Conservation (phyloP, 768 basidiomycete genomes). For the Mycena latifolia region DNA sequence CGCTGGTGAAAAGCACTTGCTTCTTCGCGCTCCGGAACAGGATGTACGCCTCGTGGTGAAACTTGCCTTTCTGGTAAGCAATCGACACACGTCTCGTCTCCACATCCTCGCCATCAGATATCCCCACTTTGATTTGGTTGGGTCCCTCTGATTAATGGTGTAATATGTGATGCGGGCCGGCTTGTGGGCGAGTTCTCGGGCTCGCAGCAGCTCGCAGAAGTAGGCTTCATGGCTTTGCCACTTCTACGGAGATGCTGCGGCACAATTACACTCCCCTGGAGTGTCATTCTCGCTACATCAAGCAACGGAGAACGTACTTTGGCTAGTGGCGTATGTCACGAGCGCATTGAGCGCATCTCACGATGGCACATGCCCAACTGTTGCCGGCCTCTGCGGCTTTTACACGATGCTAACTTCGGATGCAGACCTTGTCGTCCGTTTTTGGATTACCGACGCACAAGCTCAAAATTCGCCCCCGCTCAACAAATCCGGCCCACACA, state of each 20-base stretch:
- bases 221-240: no score
- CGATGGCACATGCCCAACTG: slow-evolving; percentile 13
- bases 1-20: slow-evolving; percentile 71
- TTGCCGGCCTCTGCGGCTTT: slow-evolving; percentile 18
- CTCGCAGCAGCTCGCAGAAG: no score
- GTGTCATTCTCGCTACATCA: slow-evolving; percentile 28
- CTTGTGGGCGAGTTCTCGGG: no score
- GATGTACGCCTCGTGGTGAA: slow-evolving; percentile 72
- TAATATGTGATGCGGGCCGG: no score
- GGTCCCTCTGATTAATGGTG: background rate
- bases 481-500: slow-evolving; percentile 34
- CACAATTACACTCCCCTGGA: slow-evolving; percentile 20
- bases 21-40: slow-evolving; percentile 74
- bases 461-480: slow-evolving; percentile 57
- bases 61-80: slow-evolving; percentile 68
- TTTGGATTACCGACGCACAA: slow-evolving; percentile 73
- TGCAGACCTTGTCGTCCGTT: slow-evolving; percentile 68
- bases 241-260: no score
- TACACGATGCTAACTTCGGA: slow-evolving; percentile 23
- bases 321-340: slow-evolving; percentile 25
- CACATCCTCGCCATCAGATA: slow-evolving; percentile 21
- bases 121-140: background rate
- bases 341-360: slow-evolving; percentile 8
- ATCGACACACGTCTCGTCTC: background rate
- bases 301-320: slow-evolving; percentile 29